These are phyloP conservation scores for Leccinum pachyderme DNA, from an alignment of 1,284 basidiomycete species.

Conservation along the genomic window DNA sequence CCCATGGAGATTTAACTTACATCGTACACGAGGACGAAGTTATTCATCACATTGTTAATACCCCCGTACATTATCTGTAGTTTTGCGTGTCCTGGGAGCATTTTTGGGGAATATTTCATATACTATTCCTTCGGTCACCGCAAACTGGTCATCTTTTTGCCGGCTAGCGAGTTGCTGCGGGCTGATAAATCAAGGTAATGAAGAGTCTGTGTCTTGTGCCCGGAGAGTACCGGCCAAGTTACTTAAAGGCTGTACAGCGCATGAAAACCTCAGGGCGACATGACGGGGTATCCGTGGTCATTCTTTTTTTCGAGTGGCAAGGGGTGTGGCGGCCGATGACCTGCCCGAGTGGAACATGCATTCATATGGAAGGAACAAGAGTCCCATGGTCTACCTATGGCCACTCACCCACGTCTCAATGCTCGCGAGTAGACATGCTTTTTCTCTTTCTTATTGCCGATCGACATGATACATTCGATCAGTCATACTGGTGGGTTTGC, in stretches of 20 bases:
- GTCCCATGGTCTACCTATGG: no score
- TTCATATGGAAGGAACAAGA: not conserved
- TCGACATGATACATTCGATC: not conserved
- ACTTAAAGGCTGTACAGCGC: no score
- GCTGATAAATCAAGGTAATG: not conserved
- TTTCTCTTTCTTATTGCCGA: not conserved
- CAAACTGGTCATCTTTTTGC: no score
- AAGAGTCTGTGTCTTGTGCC: not conserved
- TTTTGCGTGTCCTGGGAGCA: no score
- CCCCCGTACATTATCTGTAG: no score
- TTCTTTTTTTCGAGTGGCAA: not conserved
- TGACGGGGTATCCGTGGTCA: no score
- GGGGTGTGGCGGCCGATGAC: not conserved
- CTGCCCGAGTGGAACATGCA: not conserved
- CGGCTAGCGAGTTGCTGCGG: not conserved
- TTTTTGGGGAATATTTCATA: no score
- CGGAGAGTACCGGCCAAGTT: not conserved
- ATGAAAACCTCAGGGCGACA: not conserved
- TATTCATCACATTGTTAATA: no score
- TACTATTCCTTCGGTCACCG: no score
- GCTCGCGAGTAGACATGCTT: not conserved
- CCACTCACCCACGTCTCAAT: no score
- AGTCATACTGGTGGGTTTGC: not conserved
- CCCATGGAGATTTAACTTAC: no score
- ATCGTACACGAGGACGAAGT: no score